Conservation (phyloP, 352 stramenopile species). For the Globisporangium cystogenes region DNA sequence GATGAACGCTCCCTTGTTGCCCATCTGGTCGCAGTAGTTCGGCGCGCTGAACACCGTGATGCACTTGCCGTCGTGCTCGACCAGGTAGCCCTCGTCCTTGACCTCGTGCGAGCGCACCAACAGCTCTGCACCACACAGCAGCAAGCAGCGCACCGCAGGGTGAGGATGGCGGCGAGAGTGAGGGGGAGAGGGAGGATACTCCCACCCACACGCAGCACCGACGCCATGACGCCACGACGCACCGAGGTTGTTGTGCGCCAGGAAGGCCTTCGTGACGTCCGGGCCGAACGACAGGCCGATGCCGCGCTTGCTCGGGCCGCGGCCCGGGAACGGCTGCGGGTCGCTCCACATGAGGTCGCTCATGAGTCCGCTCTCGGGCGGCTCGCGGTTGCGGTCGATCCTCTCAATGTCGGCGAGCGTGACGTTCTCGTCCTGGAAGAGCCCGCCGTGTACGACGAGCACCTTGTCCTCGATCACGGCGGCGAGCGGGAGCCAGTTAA, state of each 20-base stretch:
- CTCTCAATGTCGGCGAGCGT: slow-evolving; percentile 93
- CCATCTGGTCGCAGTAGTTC: slow-evolving; percentile 99
- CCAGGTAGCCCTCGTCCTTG: slow-evolving; percentile 98
- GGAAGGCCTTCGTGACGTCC: slow-evolving; percentile 96
- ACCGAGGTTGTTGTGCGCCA: slow-evolving; percentile 95
- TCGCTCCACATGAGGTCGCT: slow-evolving; percentile 94
- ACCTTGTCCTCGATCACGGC: slow-evolving; percentile 93
- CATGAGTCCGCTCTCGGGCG: slow-evolving; percentile 91
- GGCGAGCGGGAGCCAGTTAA: slow-evolving; percentile 95
- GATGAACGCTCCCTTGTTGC: slow-evolving; percentile 99
- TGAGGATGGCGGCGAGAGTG: too few relatives aligned
- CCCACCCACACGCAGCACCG: neutral
- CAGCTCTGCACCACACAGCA: slow-evolving; percentile 54
- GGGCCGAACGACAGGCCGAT: slow-evolving; percentile 98
- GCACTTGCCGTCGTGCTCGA: slow-evolving; percentile 98
- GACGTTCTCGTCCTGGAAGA: slow-evolving; percentile 94
- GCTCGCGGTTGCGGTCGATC: slow-evolving; percentile 94
- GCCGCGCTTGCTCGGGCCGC: slow-evolving; percentile 93
- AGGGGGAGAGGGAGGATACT: too few relatives aligned
- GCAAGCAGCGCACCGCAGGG: neutral
- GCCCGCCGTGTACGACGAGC: slow-evolving; percentile 97
- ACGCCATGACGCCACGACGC: neutral
- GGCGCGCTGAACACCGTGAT: slow-evolving; percentile 99
- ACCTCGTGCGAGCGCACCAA: slow-evolving; percentile 99
- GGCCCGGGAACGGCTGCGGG: slow-evolving; percentile 95